Base-by-base conservation (phyloP, 306 rosid species). In the Gastrolobium bilobum region DNA sequence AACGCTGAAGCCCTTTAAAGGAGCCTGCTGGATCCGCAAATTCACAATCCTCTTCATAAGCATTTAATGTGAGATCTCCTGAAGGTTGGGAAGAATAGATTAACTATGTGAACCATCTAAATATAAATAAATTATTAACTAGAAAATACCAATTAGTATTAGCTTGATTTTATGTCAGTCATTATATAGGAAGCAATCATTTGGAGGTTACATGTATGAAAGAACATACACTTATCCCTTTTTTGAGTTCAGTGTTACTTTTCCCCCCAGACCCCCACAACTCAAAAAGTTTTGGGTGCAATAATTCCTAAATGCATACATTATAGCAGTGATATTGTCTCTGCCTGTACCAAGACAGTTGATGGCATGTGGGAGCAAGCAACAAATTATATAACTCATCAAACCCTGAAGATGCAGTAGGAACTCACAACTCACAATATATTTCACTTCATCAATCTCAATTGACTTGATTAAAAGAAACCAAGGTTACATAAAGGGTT, bases 1-100 rank as follows among this genome's bases (percentile, higher is more conserved):
- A 94, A 62, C 97, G 94, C 30, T 63, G 91, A 77, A 94, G 97
- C 71, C 98, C 98, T 87, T 81, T 89, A 83, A 94, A 94, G 53
- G 97, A 94, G 20, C 97, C 94, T 6, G 98, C 98, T 5, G 98
- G 97, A 71, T 94, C 98, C 44, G 98, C 98, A 79, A 94, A 94
- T 79, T 92, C 97, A 71, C 98, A 92, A 26, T 89, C 84, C 79
- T 92, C 97, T 85, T 92, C 97, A 69, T 94, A 94, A 59, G 97
- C 97, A 80, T 91, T 88, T 52, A 91, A 85, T 46, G 97, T 89
- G 42, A 94, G 93, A 89, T 91, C 91, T 40, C 97, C 98, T 94
- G 83, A 59, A 15, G 38, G 65, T 79, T 69, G 20, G 46, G 42
- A 80, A 57, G 13, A 31, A 33, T 30, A 68, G 11, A 50, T 56